phyloP scores from a whole-genome alignment of 306 rosid genomes.

The Trifolium fragiferum region DNA sequence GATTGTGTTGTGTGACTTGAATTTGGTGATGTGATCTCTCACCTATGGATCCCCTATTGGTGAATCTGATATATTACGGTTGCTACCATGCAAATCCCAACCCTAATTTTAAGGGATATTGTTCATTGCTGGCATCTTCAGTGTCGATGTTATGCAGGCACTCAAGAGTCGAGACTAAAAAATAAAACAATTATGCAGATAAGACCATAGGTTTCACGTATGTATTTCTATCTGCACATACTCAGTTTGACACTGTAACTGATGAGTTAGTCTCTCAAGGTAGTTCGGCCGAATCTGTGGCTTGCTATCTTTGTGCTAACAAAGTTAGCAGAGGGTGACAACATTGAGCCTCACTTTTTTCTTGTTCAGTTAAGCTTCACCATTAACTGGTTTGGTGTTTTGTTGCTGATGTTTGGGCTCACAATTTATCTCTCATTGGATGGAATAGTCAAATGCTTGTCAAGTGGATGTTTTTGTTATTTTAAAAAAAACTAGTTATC shows the following conservation, averaged over 20 bases:
- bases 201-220: not conserved
- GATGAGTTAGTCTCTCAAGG: not conserved
- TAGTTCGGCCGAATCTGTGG: not conserved
- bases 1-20: not conserved
- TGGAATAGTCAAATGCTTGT: not conserved
- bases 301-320: not conserved
- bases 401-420: not conserved
- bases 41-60: not conserved
- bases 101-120: conserved; percentile 1
- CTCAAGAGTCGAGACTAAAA: not conserved
- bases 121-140: not conserved
- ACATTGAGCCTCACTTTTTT: not conserved
- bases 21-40: conserved; percentile 6
- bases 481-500: conserved; percentile 1
- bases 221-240: conserved; percentile 11
- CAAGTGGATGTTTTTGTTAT: not conserved
- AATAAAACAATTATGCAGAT: not conserved
- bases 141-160: not conserved
- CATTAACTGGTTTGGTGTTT: not conserved
- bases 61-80: not conserved
- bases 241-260: not conserved
- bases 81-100: not conserved
- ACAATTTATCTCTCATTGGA: not conserved
- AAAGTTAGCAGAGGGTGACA: not conserved
- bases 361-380: not conserved